Evolutionary conservation across 768 basidiomycete species (phyloP).

Genomic region (Vararia minispora): DNA sequence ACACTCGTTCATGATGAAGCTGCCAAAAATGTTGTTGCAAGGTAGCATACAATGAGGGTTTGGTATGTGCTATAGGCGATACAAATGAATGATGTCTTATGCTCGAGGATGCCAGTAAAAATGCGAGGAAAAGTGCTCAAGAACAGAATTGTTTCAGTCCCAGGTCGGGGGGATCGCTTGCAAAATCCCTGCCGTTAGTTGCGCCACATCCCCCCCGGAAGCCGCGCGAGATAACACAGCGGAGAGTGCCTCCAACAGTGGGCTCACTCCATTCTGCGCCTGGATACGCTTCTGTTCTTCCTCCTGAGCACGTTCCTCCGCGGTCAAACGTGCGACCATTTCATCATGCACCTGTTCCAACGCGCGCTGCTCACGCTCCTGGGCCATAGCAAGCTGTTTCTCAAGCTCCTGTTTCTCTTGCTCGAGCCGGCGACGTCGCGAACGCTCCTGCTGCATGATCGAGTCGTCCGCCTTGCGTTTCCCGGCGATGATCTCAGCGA

Average conservation of each 20-base stretch:
- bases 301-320: constrained; percentile 2
- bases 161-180: too few species aligned
- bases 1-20: too few species aligned
- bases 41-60: too few species aligned
- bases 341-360: constrained; percentile 5
- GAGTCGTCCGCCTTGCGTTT: constrained; percentile 37
- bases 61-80: too few species aligned
- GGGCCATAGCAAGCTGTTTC: constrained; percentile 4
- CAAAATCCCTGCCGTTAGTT: too few species aligned
- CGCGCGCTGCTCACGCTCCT: constrained; percentile 2
- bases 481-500: constrained; percentile 23
- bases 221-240: too few species aligned
- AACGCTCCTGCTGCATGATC: constrained; percentile 14
- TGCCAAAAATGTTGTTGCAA: too few species aligned
- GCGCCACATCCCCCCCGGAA: too few species aligned
- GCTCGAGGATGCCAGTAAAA: too few species aligned
- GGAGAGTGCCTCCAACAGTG: constrained; percentile 6
- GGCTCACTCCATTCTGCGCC: constrained; percentile 3
- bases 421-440: constrained; percentile 16
- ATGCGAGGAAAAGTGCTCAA: too few species aligned
- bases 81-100: too few species aligned
- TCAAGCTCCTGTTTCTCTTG: constrained; percentile 7
- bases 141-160: too few species aligned
- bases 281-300: constrained; percentile 6
- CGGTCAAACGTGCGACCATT: constrained; percentile 3